Conservation (phyloP, 139 green algal species). For the Desmodesmus armatus region DNA sequence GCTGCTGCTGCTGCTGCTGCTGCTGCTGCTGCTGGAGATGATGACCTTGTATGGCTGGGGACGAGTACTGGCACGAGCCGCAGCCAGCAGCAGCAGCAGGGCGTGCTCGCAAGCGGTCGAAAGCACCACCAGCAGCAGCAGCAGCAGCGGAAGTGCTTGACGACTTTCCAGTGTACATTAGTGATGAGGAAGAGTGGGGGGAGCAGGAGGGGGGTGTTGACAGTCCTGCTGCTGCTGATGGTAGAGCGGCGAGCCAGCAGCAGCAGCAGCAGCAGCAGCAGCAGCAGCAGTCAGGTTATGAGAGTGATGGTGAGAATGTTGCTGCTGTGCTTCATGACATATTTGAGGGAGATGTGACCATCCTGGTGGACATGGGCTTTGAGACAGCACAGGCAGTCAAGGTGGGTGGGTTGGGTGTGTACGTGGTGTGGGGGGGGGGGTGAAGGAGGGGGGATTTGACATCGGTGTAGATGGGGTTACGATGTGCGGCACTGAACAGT, state of each 20-base stretch:
- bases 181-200: no score
- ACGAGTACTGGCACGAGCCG: background rate
- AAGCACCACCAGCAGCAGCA: conserved; percentile 1
- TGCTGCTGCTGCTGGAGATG: conserved; percentile 7
- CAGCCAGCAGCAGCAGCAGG: background rate
- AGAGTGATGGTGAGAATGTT: background rate
- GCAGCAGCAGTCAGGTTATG: background rate
- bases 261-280: background rate
- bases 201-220: background rate
- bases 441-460: no score
- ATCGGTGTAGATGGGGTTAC: no score
- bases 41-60: conserved; percentile 34
- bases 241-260: background rate
- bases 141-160: conserved; percentile 15
- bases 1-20: conserved; percentile 20
- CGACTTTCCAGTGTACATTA: no score
- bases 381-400: background rate
- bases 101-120: background rate
- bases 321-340: conserved; percentile 2
- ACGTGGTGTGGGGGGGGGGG: no score
- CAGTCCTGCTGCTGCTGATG: background rate
- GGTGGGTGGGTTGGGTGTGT: background rate
- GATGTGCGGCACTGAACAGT: no score
- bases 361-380: conserved; percentile 9
- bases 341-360: background rate